Percentiles rank a stretch among this genome's conserved stretches.
Conservation (phyloP, 768 basidiomycete species). For the Trametes punicea region DNA sequence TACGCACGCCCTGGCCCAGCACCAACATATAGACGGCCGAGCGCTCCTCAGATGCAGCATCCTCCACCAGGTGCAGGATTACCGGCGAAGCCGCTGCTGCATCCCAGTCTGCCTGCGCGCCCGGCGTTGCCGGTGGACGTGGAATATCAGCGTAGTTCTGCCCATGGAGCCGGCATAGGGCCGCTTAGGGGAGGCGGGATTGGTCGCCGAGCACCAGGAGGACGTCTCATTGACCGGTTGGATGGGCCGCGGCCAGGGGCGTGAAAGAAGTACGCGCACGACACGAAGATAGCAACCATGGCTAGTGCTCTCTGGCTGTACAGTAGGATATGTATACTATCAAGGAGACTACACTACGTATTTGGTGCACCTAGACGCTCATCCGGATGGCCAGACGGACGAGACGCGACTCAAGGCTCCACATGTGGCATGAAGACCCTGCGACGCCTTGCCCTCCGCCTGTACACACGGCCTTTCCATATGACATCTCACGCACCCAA, state of each 20-base stretch:
- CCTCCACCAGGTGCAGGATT: not conserved
- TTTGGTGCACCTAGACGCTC: no score
- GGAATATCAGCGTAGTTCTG: not conserved
- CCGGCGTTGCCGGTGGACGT: not conserved
- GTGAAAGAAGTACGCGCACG: not conserved
- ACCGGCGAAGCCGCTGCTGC: not conserved
- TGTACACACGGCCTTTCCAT: no score
- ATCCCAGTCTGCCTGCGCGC: not conserved
- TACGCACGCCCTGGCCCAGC: not conserved
- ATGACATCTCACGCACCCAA: slow-evolving; percentile 8
- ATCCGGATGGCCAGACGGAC: no score
- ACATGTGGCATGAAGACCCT: no score
- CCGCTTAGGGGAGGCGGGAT: not conserved
- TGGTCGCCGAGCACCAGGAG: not conserved
- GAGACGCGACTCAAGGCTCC: no score
- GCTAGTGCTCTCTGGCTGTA: not conserved
- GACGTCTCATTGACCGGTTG: not conserved
- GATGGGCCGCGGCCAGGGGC: not conserved
- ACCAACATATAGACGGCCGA: not conserved
- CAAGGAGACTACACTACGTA: not conserved
- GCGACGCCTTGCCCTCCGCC: no score
- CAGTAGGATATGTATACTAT: not conserved
- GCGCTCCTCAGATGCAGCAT: not conserved
- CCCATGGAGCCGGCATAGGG: not conserved
- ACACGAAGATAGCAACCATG: not conserved